Conservation (phyloP, 306 rosid species). For the Castanospermum australe region DNA sequence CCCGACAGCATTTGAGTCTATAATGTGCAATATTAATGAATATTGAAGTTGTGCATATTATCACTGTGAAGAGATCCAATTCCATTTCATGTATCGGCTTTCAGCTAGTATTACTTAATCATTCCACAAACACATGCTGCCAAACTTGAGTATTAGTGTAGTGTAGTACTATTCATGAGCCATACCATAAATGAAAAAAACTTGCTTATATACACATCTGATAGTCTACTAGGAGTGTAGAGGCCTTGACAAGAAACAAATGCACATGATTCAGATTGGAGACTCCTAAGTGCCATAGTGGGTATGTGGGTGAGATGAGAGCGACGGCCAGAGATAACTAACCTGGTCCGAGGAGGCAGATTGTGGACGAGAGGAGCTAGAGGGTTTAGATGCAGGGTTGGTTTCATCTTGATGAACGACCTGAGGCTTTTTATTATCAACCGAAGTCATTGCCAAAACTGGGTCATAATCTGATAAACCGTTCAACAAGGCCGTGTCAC, state of each 20-base stretch:
- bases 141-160: not conserved
- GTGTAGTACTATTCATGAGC: not conserved
- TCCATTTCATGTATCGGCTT: not conserved
- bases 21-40: not conserved
- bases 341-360: slow-evolving; percentile 65
- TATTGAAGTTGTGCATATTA: not conserved
- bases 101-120: not conserved
- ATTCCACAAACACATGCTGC: not conserved
- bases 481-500: slow-evolving; percentile 44
- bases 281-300: not conserved
- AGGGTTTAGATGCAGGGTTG: slow-evolving; percentile 34
- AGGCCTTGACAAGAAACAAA: not conserved
- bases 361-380: slow-evolving; percentile 44
- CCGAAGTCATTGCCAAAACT: slow-evolving; percentile 37
- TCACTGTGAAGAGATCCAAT: not conserved
- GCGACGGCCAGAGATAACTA: not conserved
- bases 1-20: not conserved
- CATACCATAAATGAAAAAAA: not conserved
- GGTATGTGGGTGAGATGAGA: not conserved
- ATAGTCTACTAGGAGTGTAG: not conserved
- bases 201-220: not conserved
- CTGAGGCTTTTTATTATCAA: slow-evolving; percentile 28
- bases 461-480: slow-evolving; percentile 42
- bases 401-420: slow-evolving; percentile 29
- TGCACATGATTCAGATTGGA: not conserved